Evolutionary conservation across 176 grass and related monocot species (phyloP), one percentile per base, ranked within the genome.

Genomic region (Otatea glauca): DNA sequence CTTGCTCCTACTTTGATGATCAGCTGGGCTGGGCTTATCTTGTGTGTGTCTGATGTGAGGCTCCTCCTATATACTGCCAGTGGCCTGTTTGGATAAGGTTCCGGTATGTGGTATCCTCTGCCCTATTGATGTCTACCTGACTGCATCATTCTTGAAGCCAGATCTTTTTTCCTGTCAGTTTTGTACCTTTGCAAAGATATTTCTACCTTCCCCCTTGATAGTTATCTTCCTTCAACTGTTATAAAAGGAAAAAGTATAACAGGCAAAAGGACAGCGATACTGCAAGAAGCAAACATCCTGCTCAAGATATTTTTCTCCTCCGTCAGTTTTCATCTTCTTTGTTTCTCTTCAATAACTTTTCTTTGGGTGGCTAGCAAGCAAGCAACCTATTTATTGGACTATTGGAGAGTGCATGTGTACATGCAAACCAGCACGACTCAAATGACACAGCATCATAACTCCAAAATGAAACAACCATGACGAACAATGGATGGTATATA

Each of bases 141-240:
- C 45, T 48, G 47, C 4, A 49, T 49, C 47, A 15, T 15, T 49
- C 47, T 49, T 49, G 47, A 14, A 49, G 47, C 47, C 13, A 15
- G 13, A 49, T 16, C 14, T 49, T 15, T 49, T 16, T 16, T 14
- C 4, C 15, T 32, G 9, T 42, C 23, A 10, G 32, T 61, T 73
- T 65, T 80, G 84, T 54, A 75, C 29, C 5, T 29, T 69, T 85
- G 42, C 42, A 34, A 76, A 86, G 83, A 89, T 89, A 89, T 86
- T 81, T 89, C 54, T 38, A 37, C 54, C 63, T 24, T 27, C 45
- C 77, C 23, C 53, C 54, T 10, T 77, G 59, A 77, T 70, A 37
- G 60, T 45, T 65, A 77, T 86, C 71, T 47, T 64, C 49, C 29
- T 58, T 61, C 49, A 34, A 20, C 70, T 68, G 6, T 88, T 58